Evolutionary conservation across 768 basidiomycete genomes (phyloP), one percentile per base, ranked within the genome.

Genomic region (Pleurotus tuber-regium): DNA sequence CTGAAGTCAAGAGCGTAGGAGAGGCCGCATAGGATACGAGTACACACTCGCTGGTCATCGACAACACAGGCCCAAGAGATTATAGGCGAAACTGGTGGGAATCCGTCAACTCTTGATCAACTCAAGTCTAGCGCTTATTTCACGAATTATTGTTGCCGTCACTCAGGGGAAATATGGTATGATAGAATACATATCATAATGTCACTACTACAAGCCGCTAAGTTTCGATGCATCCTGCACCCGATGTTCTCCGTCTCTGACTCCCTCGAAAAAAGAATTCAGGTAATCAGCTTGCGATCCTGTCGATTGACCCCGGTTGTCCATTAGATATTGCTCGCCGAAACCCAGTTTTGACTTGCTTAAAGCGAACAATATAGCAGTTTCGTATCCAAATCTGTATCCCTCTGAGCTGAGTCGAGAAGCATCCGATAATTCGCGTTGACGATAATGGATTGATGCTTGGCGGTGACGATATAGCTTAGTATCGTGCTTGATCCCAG

Each of bases 21-120:
- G 86, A 74, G 2, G 84, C 82, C 24, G 86, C 74, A 59, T 84
- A 89, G 3, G 89, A 86, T 56, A 86, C 77, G 41, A 86, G 74
- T 35, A 84, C 84, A 54, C 75, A 75, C 58, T 84, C 70, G 35
- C 55, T 57, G 21, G 68, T 59, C 24, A 49, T 51, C 23, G 14
- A n/a, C n/a, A n/a, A n/a, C n/a, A n/a, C n/a, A n/a, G n/a, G n/a
- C n/a, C n/a, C n/a, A n/a, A n/a, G n/a, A n/a, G n/a, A n/a, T n/a
- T n/a, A n/a, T n/a, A n/a, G n/a, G n/a, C n/a, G n/a, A n/a, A n/a
- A n/a, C n/a, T n/a, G n/a, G n/a, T n/a, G n/a, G n/a, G n/a, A n/a
- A n/a, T n/a, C n/a, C n/a, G n/a, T n/a, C n/a, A n/a, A n/a, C n/a
- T n/a, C n/a, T n/a, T n/a, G n/a, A n/a, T n/a, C n/a, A n/a, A n/a